phyloP scores from a whole-genome alignment of 2,329 filamentous ascomycete species.

The Paecilomyces formosus region DNA sequence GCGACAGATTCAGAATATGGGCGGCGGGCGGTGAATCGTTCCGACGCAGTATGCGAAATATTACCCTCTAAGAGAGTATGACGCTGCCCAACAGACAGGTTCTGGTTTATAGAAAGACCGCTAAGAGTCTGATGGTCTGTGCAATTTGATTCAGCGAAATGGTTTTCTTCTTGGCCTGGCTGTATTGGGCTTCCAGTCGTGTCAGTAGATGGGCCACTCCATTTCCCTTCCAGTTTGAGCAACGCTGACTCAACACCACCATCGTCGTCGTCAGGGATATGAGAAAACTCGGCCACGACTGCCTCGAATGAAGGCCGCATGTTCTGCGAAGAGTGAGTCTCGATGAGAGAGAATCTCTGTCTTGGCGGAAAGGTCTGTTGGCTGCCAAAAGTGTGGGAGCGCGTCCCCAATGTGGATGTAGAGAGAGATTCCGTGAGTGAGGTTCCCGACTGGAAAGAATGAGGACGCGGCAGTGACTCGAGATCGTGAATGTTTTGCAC shows the following conservation, averaged over 20 bases:
- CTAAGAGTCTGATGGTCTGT: not conserved
- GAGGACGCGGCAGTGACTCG: constrained; percentile 34
- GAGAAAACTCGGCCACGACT: constrained; percentile 78
- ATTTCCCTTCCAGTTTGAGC: constrained; percentile 84
- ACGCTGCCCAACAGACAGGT: not conserved
- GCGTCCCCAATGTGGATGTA: constrained; percentile 5
- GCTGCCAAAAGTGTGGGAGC: not conserved
- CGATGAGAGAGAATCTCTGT: constrained; percentile 33
- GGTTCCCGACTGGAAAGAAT: constrained; percentile 28
- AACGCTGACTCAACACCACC: constrained; percentile 90
- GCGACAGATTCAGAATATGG: constrained; percentile 40
- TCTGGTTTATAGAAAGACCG: not conserved
- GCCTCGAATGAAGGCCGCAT: constrained; percentile 70
- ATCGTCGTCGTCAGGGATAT: constrained; percentile 81
- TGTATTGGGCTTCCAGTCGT: constrained; percentile 5
- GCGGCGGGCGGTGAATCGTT: constrained; percentile 20
- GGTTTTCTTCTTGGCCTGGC: not conserved
- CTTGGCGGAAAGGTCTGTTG: constrained; percentile 7
- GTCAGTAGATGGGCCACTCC: constrained; percentile 34
- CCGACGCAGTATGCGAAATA: constrained; percentile 18
- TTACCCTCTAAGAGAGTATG: constrained; percentile 8
- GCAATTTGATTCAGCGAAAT: not conserved
- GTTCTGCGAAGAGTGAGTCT: constrained; percentile 50
- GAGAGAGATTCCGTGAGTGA: constrained; percentile 27
- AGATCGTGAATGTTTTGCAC: constrained; percentile 59